Percentiles rank a stretch among this genome's conserved stretches.
phyloP scores from a whole-genome alignment of 805 yeast genomes.

The Candida ascalaphidarum region DNA sequence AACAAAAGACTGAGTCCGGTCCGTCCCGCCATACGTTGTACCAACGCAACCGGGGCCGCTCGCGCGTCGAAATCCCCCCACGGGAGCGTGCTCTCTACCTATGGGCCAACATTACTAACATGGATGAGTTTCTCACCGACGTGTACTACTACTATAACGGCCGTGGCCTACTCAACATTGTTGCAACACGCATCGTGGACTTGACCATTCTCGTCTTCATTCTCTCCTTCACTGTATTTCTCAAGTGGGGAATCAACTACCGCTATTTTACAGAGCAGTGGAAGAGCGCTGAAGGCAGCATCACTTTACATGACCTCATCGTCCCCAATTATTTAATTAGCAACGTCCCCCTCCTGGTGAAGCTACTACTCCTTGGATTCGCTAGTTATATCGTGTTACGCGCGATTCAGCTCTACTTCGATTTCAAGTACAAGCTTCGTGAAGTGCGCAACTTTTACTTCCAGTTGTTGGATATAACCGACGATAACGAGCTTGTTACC shows the following conservation, averaged over 20 bases:
- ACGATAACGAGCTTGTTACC: constrained; percentile 75
- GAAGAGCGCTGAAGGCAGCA: constrained; percentile 11
- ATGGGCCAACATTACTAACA: constrained; percentile 93
- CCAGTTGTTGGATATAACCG: constrained; percentile 61
- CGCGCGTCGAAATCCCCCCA: constrained; percentile 9
- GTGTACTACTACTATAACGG: constrained; percentile 79
- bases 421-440: constrained; percentile 49
- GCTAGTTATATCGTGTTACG: constrained; percentile 44
- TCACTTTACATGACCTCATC: constrained; percentile 25
- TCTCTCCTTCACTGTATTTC: constrained; percentile 66
- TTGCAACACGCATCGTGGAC: constrained; percentile 57
- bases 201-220: constrained; percentile 72
- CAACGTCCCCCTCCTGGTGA: constrained; percentile 36
- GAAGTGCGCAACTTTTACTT: constrained; percentile 75
- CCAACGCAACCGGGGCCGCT: no score
- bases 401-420: constrained; percentile 47
- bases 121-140: constrained; percentile 79
- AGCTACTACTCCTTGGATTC: constrained; percentile 57
- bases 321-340: constrained; percentile 37
- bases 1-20: no score
- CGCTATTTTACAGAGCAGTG: constrained; percentile 16
- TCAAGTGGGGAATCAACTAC: constrained; percentile 76
- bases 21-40: no score
- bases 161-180: constrained; percentile 76
- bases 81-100: constrained; percentile 81